phyloP scores from a whole-genome alignment of 2,329 filamentous ascomycete genomes.

The Xylaria sp. region DNA sequence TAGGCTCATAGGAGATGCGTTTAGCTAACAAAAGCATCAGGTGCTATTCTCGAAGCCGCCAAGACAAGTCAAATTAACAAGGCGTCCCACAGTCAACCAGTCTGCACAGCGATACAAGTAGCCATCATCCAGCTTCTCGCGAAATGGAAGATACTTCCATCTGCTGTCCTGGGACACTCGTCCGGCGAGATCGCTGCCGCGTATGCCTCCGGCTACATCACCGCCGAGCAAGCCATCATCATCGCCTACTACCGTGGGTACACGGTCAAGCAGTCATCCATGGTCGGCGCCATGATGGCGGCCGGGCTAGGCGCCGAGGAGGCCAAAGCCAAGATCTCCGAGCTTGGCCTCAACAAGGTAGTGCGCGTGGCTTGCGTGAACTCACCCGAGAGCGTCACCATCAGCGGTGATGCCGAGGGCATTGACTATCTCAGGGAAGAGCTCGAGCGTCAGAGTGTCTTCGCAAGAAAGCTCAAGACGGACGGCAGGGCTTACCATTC shows the following conservation, averaged over 20 bases:
- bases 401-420: conserved; percentile 4
- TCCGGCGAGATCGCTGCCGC: conserved; percentile 46
- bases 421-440: background rate
- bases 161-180: conserved; percentile 32
- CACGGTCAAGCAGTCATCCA: background rate
- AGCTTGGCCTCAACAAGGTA: background rate
- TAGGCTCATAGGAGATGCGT: background rate
- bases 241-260: conserved; percentile 28
- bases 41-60: conserved; percentile 5
- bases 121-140: conserved; percentile 19
- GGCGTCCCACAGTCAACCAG: conserved; percentile 14
- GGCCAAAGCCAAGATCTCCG: conserved; percentile 1
- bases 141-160: conserved; percentile 16
- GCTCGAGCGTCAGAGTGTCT: background rate
- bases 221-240: conserved; percentile 14
- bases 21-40: background rate
- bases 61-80: conserved; percentile 10
- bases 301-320: conserved; percentile 3
- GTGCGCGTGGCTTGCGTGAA: conserved; percentile 27
- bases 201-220: conserved; percentile 40
- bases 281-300: conserved; percentile 29
- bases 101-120: conserved; percentile 33
- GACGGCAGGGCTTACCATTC: conserved; percentile 15
- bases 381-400: conserved; percentile 20
- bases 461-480: conserved; percentile 4